phyloP scores from a whole-genome alignment of 164 flowering plant species.

The Piper longum region DNA sequence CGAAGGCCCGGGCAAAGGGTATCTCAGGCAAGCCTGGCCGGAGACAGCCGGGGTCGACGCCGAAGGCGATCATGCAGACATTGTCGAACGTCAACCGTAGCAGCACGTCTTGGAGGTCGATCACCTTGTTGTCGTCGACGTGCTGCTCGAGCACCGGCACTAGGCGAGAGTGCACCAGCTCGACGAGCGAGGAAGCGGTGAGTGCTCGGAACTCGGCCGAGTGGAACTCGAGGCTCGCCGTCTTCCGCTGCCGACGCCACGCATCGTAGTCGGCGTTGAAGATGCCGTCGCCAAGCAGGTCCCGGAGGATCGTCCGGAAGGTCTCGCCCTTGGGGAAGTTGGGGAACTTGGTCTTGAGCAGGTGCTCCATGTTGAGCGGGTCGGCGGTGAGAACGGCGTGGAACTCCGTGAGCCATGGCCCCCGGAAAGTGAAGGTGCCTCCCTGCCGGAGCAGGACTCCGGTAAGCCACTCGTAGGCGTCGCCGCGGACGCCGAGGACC shows the following conservation, averaged over 20 bases:
- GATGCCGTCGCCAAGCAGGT: conserved; percentile 84
- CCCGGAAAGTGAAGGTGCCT: conserved; percentile 59
- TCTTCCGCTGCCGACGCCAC: conserved; percentile 77
- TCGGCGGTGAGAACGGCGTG: conserved; percentile 64
- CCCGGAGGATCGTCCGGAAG: conserved; percentile 36
- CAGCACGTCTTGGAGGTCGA: conserved; percentile 71
- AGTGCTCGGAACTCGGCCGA: conserved; percentile 53
- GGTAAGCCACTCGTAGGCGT: conserved; percentile 67
- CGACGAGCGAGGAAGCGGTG: conserved; percentile 45
- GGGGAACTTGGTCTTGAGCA: conserved; percentile 58
- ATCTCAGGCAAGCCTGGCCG: conserved; percentile 48
- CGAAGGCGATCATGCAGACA: conserved; percentile 92
- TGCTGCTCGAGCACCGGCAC: conserved; percentile 45
- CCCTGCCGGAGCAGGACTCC: conserved; percentile 25
- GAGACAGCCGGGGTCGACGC: conserved; percentile 84
- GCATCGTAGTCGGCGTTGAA: conserved; percentile 67
- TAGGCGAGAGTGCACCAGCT: conserved; percentile 60
- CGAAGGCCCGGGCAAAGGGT: conserved; percentile 75
- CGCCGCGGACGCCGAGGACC: conserved; percentile 18
- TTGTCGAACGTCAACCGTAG: conserved; percentile 79
- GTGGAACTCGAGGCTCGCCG: conserved; percentile 81
- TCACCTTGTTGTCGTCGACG: conserved; percentile 1
- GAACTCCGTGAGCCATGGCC: conserved; percentile 55
- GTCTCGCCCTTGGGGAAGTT: conserved; percentile 64
- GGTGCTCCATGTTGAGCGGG: conserved; percentile 73